These are phyloP conservation scores for Acacia confusa DNA, from an alignment of 306 rosid species.

Conservation along the genomic window DNA sequence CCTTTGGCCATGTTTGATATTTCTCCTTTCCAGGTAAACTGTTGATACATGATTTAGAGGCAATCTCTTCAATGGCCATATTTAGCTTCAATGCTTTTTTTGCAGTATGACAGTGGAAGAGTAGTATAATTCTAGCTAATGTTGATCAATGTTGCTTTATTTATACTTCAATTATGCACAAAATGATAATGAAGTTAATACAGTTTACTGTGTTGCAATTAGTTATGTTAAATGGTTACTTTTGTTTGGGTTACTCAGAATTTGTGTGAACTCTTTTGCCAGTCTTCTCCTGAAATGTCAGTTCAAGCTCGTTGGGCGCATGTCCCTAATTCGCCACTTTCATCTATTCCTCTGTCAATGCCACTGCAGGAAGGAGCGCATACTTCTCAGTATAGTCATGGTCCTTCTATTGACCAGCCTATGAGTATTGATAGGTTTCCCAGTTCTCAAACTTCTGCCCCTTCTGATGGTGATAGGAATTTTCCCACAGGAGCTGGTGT, in stretches of 20 bases:
- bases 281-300: slow-evolving; percentile 84
- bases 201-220: background rate
- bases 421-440: slow-evolving; percentile 55
- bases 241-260: slow-evolving; percentile 19
- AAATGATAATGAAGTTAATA: background rate
- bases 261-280: slow-evolving; percentile 36
- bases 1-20: slow-evolving; percentile 93
- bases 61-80: slow-evolving; percentile 2
- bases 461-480: slow-evolving; percentile 58
- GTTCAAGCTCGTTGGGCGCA: slow-evolving; percentile 86
- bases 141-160: background rate
- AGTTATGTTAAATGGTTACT: background rate
- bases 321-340: slow-evolving; percentile 58
- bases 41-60: slow-evolving; percentile 7
- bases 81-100: background rate
- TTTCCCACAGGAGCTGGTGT: slow-evolving; percentile 60
- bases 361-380: slow-evolving; percentile 64
- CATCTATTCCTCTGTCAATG: slow-evolving; percentile 71
- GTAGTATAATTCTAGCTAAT: slow-evolving; percentile 6
- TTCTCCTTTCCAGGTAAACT: slow-evolving; percentile 88
- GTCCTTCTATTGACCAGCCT: slow-evolving; percentile 60
- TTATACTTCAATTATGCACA: background rate
- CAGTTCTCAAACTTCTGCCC: slow-evolving; percentile 48
- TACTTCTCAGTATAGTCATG: slow-evolving; percentile 61
- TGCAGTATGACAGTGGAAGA: slow-evolving; percentile 1